Percentiles rank a stretch among this genome's conserved stretches.
Conservation (phyloP, 1,284 basidiomycete species). For the Boletus mariae region DNA sequence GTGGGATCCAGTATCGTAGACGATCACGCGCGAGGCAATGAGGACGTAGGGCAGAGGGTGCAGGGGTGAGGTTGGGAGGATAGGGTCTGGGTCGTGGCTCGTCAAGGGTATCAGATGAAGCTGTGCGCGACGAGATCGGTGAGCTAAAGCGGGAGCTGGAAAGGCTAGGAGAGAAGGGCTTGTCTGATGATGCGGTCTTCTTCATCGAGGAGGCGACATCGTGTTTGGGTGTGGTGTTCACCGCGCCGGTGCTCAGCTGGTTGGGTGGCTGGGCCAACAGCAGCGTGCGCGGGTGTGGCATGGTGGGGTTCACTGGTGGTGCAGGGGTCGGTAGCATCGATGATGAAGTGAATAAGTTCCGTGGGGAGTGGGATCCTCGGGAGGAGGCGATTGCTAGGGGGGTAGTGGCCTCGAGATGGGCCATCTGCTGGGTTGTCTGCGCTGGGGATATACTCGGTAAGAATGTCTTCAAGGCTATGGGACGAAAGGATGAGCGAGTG, state of each 20-base stretch:
- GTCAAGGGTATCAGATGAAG: not conserved
- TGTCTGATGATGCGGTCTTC: no score
- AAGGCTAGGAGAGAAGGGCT: no score
- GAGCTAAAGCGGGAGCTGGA: no score
- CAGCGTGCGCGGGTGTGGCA: no score
- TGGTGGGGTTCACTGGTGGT: not conserved
- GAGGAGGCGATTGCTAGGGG: not conserved
- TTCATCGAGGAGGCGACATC: no score
- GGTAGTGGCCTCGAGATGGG: not conserved
- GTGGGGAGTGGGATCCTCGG: not conserved
- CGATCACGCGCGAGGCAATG: no score
- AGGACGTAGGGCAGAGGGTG: no score
- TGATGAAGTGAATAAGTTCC: not conserved
- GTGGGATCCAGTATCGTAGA: no score
- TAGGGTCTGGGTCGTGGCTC: not conserved
- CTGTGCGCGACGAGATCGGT: no score
- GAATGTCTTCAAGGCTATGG: not conserved
- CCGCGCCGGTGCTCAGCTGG: no score
- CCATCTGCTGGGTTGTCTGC: not conserved
- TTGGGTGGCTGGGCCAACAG: no score
- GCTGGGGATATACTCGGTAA: not conserved
- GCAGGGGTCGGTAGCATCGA: not conserved
- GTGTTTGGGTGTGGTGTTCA: no score
- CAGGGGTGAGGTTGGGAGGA: not conserved
- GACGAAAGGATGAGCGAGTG: slow-evolving; percentile 11